Evolutionary conservation across 2,329 filamentous ascomycete species (phyloP), one percentile per base, ranked within the genome.

Genomic region (Macroventuria anomochaeta): DNA sequence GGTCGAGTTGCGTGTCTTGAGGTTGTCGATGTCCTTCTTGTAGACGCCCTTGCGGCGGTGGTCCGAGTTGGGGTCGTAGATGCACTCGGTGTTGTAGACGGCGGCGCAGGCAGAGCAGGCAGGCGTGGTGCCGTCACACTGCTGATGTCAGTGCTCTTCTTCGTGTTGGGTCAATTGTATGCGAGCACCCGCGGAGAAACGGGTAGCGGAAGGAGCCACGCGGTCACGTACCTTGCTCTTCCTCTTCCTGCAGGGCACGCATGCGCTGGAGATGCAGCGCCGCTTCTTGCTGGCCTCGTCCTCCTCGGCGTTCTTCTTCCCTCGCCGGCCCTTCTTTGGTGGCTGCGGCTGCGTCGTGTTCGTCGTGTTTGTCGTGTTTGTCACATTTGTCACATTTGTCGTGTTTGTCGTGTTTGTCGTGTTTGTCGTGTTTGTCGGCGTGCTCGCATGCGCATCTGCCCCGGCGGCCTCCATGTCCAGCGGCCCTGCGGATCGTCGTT

Each of bases 41-140:
- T 97, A 97, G 41, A 97, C 95, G 55, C 95, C 95, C 74, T 97
- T 97, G 43, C 95, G 88, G 42, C 95, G 89, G 74, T 97, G 93
- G 74, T 99, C 95, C 53, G 93, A 96, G 71, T 93, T 96, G 3
- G 93, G 93, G 71, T 97, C 93, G 80, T 97, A 97, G 61, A 97
- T 83, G 74, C 95, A 97, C 77, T 90, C 86, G 41, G 90, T 95
- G 57, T 86, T 85, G 72, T 99, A 97, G 48, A 97, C 93, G 64
- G 92, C 96, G 58, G 90, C 87, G 76, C 95, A 99, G n/a, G 95
- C 93, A 7, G 93, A 93, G 72, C 95, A 97, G 65, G 90, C 93
- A 5, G 93, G 93, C 5, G 90, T 81, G 50, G 92, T 93, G 55
- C 93, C 93, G 75, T 97, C 93, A 75, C 93, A 97, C 83, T 83